phyloP scores from a whole-genome alignment of 305 asterid genomes.

The Fraxinus nigra region DNA sequence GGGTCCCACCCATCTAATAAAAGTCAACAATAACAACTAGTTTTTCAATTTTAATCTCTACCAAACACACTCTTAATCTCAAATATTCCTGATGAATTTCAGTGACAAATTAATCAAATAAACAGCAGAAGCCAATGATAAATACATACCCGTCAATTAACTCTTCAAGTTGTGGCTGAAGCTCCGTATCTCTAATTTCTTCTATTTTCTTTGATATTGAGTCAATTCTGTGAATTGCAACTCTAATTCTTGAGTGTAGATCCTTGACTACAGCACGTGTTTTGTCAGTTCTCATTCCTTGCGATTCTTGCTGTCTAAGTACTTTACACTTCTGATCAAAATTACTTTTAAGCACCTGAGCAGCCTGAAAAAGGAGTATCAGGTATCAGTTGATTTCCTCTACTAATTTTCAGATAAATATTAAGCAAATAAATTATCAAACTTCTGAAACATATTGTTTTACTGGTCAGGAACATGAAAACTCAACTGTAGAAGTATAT shows the following conservation, averaged over 20 bases:
- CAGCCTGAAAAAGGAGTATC: conserved; percentile 54
- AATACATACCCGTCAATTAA: conserved; percentile 81
- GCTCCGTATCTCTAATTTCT: conserved; percentile 87
- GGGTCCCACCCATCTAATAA: too few relatives aligned
- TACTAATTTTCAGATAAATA: neutral
- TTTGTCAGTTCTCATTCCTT: conserved; percentile 64
- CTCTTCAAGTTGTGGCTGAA: conserved; percentile 97
- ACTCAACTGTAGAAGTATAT: neutral
- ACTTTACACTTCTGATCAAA: conserved; percentile 77
- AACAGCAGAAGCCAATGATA: neutral
- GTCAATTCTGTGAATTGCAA: conserved; percentile 88
- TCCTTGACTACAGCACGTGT: conserved; percentile 89
- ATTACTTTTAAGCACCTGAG: conserved; percentile 59
- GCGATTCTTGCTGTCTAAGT: conserved; percentile 84
- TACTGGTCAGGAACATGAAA: neutral
- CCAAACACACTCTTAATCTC: neutral
- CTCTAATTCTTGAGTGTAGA: conserved; percentile 83
- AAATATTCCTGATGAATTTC: neutral
- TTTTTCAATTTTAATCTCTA: too few relatives aligned
- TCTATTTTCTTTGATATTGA: conserved; percentile 83
- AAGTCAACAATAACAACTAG: too few relatives aligned
- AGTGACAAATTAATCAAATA: neutral
- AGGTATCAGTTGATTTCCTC: neutral
- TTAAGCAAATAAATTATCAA: neutral
- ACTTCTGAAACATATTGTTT: neutral